These are phyloP conservation scores for Plantago rigida DNA, from an alignment of 305 asterid species.

Conservation along the genomic window DNA sequence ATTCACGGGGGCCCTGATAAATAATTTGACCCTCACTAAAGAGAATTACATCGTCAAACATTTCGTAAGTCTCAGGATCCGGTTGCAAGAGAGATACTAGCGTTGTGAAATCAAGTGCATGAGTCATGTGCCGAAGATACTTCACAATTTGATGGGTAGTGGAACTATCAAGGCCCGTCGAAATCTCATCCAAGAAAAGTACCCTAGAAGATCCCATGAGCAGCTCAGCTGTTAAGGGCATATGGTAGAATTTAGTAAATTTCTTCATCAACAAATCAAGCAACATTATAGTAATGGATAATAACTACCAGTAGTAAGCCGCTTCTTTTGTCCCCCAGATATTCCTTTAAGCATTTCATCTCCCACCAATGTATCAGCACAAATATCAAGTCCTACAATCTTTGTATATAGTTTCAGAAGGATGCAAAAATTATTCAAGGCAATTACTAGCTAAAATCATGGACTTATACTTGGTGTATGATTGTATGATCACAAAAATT, in stretches of 20 bases:
- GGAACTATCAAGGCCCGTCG: constrained; percentile 73
- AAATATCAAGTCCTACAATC: constrained; percentile 75
- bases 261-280: constrained; percentile 21
- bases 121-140: constrained; percentile 52
- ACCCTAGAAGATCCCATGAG: constrained; percentile 74
- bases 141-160: constrained; percentile 64
- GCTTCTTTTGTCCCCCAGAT: constrained; percentile 77
- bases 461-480: not conserved
- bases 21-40: constrained; percentile 62
- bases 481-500: constrained; percentile 11
- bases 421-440: constrained; percentile 22
- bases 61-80: constrained; percentile 63
- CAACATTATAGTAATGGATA: constrained; percentile 23
- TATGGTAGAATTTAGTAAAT: constrained; percentile 26
- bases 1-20: constrained; percentile 73
- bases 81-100: constrained; percentile 69
- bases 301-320: constrained; percentile 60
- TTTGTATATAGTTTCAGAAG: constrained; percentile 40
- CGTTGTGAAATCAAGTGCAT: constrained; percentile 53
- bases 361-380: constrained; percentile 76
- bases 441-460: constrained; percentile 5
- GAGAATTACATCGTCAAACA: constrained; percentile 71
- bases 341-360: constrained; percentile 80
- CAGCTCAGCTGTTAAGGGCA: constrained; percentile 55
- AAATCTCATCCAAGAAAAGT: constrained; percentile 70